Evolutionary conservation across 305 asterid species (phyloP).

Genomic region (Lippia alba): DNA sequence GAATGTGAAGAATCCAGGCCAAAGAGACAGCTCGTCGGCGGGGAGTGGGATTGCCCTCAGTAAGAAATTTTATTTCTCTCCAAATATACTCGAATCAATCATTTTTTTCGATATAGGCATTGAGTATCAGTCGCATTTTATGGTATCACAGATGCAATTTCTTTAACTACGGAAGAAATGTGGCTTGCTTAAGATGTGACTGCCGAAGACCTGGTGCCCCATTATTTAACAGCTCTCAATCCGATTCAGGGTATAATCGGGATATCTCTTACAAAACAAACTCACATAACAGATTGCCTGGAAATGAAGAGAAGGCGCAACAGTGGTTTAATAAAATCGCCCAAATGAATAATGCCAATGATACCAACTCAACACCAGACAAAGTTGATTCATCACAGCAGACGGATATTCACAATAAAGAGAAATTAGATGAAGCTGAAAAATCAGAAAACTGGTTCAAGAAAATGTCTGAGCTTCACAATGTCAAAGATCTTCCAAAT

Average conservation of each 20-base stretch:
- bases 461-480: conserved; percentile 71
- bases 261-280: conserved; percentile 33
- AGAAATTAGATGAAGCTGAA: conserved; percentile 50
- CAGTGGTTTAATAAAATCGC: conserved; percentile 44
- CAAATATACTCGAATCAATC: conserved; percentile 26
- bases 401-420: conserved; percentile 38
- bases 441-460: conserved; percentile 76
- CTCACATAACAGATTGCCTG: conserved; percentile 35
- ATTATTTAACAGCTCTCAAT: conserved; percentile 37
- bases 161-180: conserved; percentile 79
- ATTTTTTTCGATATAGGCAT: conserved; percentile 12
- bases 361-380: not conserved
- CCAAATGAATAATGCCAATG: conserved; percentile 34
- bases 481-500: conserved; percentile 68
- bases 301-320: conserved; percentile 49
- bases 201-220: conserved; percentile 65
- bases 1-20: conserved; percentile 94
- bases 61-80: conserved; percentile 45
- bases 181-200: conserved; percentile 82
- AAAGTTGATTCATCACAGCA: conserved; percentile 34
- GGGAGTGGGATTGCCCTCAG: conserved; percentile 99
- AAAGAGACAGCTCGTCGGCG: conserved; percentile 70
- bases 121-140: not conserved
- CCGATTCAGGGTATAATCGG: conserved; percentile 34
- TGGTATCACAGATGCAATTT: conserved; percentile 67